phyloP scores from a whole-genome alignment of 148 eudicot species.

The Pharnaceum exiguum region DNA sequence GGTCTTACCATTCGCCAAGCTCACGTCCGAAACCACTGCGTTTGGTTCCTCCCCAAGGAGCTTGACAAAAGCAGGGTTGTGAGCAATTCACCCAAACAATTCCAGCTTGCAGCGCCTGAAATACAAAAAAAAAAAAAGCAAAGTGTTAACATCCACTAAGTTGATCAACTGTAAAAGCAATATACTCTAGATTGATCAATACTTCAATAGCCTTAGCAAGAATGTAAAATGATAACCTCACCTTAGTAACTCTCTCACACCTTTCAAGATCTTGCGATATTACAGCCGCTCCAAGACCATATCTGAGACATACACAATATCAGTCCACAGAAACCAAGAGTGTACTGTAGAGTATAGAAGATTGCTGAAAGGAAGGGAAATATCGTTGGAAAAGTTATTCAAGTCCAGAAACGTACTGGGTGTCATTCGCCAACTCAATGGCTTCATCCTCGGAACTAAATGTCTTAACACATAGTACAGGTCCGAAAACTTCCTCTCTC shows the following conservation, averaged over 20 bases:
- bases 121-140: conserved; percentile 4
- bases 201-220: neutral
- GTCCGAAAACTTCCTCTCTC: conserved; percentile 99
- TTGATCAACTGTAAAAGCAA: neutral
- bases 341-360: neutral
- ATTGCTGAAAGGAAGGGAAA: neutral
- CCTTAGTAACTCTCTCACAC: conserved; percentile 89
- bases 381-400: neutral
- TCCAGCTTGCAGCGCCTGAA: conserved; percentile 79
- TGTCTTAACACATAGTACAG: conserved; percentile 90
- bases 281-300: conserved; percentile 87
- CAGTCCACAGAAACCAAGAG: conserved; percentile 4
- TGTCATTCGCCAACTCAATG: conserved; percentile 89
- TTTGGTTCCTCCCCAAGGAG: conserved; percentile 98
- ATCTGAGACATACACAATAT: conserved; percentile 34
- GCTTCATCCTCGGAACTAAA: conserved; percentile 93
- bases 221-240: conserved; percentile 20
- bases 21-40: conserved; percentile 99
- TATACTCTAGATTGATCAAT: neutral
- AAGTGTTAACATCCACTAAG: neutral
- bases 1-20: conserved; percentile 84
- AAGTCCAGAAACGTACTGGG: conserved; percentile 43
- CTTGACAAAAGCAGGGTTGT: conserved; percentile 97
- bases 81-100: conserved; percentile 99
- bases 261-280: conserved; percentile 80